Evolutionary conservation across 306 rosid genomes (phyloP).

Genomic region (Acmispon strigosus): DNA sequence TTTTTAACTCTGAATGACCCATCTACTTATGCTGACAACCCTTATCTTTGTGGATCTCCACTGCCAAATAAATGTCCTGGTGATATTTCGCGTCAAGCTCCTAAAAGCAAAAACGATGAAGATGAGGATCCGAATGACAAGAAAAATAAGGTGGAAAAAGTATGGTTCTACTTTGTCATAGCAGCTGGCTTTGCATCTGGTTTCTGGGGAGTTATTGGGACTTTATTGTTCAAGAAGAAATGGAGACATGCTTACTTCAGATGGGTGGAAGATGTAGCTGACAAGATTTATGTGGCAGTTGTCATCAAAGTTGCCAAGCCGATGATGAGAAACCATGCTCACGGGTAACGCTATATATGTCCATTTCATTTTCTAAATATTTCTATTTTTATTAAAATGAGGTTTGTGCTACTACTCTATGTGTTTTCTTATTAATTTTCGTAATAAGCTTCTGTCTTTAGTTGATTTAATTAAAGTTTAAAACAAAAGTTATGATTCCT

Average conservation of each 20-base stretch:
- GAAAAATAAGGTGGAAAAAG: not conserved
- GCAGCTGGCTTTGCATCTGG: slow-evolving; percentile 14
- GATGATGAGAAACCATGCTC: not conserved
- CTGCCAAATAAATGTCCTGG: not conserved
- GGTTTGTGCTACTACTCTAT: too few relatives aligned
- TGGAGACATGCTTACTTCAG: slow-evolving; percentile 23
- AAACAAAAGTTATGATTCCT: too few relatives aligned
- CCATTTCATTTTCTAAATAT: not conserved
- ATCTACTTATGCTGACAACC: not conserved
- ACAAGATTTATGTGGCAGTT: not conserved
- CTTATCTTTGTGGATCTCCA: slow-evolving; percentile 19
- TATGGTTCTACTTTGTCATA: slow-evolving; percentile 5
- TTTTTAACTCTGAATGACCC: not conserved
- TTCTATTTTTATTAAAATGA: too few relatives aligned
- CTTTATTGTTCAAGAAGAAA: not conserved
- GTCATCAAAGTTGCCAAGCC: not conserved
- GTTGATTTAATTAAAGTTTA: too few relatives aligned
- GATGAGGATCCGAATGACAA: not conserved
- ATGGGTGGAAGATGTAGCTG: slow-evolving; percentile 22
- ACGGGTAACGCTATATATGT: not conserved
- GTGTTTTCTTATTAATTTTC: too few relatives aligned
- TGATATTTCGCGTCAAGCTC: not conserved
- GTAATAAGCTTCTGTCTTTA: too few relatives aligned
- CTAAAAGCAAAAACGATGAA: not conserved
- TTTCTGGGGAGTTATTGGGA: slow-evolving; percentile 3